Conservation (phyloP, 192 early-diverging fungal genomes). For the Chytriomyces confervae region DNA sequence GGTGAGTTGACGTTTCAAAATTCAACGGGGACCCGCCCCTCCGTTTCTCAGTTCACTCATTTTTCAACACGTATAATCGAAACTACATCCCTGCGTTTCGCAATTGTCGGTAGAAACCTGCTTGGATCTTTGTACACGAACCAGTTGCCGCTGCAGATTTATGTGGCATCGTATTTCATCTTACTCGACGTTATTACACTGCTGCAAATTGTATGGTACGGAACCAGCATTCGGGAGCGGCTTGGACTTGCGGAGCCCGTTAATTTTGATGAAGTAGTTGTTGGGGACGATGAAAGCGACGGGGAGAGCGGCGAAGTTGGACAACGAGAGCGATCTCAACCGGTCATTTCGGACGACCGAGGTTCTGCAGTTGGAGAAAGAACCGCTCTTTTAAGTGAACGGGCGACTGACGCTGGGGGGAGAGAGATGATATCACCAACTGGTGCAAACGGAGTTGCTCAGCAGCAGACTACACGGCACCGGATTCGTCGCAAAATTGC, state of each 20-base stretch:
- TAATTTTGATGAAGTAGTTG: constrained; percentile 18
- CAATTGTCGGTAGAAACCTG: constrained; percentile 43
- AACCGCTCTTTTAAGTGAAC: too few relatives aligned
- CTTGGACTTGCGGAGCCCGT: constrained; percentile 8
- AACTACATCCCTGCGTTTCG: background rate
- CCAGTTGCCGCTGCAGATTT: constrained; percentile 50
- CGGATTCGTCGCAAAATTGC: background rate
- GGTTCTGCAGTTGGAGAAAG: too few relatives aligned
- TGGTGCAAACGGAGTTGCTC: background rate
- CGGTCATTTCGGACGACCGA: background rate
- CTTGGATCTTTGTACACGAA: constrained; percentile 55
- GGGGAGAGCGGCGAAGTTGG: background rate
- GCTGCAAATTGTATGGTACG: constrained; percentile 54
- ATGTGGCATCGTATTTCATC: constrained; percentile 48
- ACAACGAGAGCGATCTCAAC: background rate
- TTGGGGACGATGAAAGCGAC: background rate
- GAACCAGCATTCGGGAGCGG: constrained; percentile 5
- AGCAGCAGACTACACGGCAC: background rate
- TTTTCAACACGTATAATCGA: background rate
- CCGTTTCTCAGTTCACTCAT: background rate
- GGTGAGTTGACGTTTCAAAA: constrained; percentile 6
- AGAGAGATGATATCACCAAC: background rate
- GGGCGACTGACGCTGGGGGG: too few relatives aligned
- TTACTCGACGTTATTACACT: constrained; percentile 46
- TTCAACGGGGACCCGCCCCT: background rate